Evolutionary conservation across 176 grass and related monocot species (phyloP).

Genomic region (Cocos nucifera): DNA sequence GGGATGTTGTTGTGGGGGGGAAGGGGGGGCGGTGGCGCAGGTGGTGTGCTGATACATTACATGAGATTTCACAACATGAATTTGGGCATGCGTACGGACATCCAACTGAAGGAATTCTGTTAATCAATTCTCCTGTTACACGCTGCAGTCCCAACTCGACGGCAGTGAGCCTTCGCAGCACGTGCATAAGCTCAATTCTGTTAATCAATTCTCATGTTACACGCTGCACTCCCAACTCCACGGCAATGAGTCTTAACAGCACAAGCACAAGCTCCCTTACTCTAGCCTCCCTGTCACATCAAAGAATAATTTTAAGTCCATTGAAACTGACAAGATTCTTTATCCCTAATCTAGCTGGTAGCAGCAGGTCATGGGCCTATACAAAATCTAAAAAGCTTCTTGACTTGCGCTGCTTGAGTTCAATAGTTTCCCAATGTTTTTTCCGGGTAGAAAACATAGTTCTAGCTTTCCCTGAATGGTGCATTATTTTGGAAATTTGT

Average conservation of each 20-base stretch:
- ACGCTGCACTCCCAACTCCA: conserved; percentile 56
- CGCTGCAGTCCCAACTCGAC: conserved; percentile 57
- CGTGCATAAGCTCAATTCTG: conserved; percentile 60
- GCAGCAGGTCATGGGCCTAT: too few relatives aligned
- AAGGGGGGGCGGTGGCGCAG: too few relatives aligned
- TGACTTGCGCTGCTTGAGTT: too few relatives aligned
- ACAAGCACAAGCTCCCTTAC: conserved; percentile 87
- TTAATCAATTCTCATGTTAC: conserved; percentile 36
- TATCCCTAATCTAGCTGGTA: background rate
- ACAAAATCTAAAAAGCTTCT: too few relatives aligned
- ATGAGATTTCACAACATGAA: background rate
- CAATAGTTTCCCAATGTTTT: too few relatives aligned
- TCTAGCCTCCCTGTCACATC: conserved; percentile 59
- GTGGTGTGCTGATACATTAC: too few relatives aligned
- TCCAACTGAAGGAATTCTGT: background rate
- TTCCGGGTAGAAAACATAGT: too few relatives aligned
- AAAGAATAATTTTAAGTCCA: conserved; percentile 16
- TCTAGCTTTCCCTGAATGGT: too few relatives aligned
- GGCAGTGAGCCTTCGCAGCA: conserved; percentile 64
- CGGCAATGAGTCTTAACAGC: conserved; percentile 66
- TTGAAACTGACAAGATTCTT: conserved; percentile 5
- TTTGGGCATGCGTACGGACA: conserved; percentile 22
- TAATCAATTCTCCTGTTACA: conserved; percentile 35
- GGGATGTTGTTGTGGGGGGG: too few relatives aligned
- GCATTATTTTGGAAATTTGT: too few relatives aligned